A percentile compares a stretch with the other conserved stretches of the same genome.
Evolutionary conservation across 805 yeast species (phyloP).

Genomic region (Kodamaea laetipori): DNA sequence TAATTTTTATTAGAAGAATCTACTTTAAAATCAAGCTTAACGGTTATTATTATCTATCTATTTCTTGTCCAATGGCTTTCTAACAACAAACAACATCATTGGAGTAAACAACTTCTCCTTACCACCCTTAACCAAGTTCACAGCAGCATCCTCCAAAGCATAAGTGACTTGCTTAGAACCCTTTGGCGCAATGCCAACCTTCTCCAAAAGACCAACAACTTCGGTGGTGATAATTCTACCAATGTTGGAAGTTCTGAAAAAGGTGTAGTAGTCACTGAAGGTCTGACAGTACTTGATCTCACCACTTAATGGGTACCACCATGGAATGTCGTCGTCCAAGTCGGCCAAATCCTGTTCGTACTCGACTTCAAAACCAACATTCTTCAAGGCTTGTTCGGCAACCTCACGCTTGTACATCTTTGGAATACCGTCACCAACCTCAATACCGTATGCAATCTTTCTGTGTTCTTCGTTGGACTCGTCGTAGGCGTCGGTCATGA

Average conservation of each 20-base stretch:
- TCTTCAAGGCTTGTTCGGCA: slow-evolving; percentile 82
- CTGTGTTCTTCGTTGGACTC: slow-evolving; percentile 86
- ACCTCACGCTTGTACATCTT: slow-evolving; percentile 87
- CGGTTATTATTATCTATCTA: too few relatives aligned
- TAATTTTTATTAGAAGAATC: too few relatives aligned
- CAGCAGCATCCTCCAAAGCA: slow-evolving; percentile 96
- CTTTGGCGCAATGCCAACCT: slow-evolving; percentile 84
- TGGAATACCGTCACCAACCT: slow-evolving; percentile 98
- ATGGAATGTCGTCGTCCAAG: slow-evolving; percentile 79
- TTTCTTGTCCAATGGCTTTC: slow-evolving; percentile 58
- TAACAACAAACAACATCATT: slow-evolving; percentile 91
- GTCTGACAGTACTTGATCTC: slow-evolving; percentile 87
- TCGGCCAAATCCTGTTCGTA: slow-evolving; percentile 83
- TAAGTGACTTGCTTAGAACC: slow-evolving; percentile 85
- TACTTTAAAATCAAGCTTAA: too few relatives aligned
- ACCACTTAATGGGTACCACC: slow-evolving; percentile 97
- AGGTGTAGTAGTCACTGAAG: slow-evolving; percentile 74
- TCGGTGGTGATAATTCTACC: slow-evolving; percentile 88
- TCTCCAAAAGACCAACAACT: slow-evolving; percentile 80
- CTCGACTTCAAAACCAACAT: slow-evolving; percentile 83
- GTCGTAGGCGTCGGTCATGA: slow-evolving; percentile 93
- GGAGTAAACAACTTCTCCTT: slow-evolving; percentile 89
- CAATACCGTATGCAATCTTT: slow-evolving; percentile 94
- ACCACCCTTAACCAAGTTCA: slow-evolving; percentile 93
- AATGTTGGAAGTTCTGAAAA: slow-evolving; percentile 80